Evolutionary conservation across 2,329 filamentous ascomycete species (phyloP).

Genomic region (Penicillium brevicompactum): DNA sequence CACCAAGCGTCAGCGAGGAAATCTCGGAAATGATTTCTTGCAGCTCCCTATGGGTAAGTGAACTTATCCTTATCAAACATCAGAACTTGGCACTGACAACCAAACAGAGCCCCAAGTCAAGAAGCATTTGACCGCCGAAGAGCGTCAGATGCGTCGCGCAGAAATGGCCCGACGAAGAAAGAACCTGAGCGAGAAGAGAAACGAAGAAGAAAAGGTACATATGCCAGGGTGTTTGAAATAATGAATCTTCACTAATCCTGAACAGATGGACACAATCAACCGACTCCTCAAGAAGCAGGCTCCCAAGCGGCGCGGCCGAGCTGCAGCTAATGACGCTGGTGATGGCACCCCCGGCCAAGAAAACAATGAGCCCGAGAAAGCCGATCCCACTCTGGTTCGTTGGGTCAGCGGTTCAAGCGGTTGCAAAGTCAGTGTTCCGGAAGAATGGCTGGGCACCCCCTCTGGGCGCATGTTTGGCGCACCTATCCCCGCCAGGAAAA

Average conservation of each 20-base stretch:
- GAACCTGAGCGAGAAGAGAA: slow-evolving; percentile 75
- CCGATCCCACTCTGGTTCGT: slow-evolving; percentile 48
- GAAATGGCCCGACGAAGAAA: slow-evolving; percentile 75
- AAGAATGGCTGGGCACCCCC: slow-evolving; percentile 51
- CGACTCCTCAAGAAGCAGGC: slow-evolving; percentile 68
- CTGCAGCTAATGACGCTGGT: slow-evolving; percentile 47
- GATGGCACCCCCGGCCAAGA: slow-evolving; percentile 47
- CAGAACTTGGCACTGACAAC: slow-evolving; percentile 14
- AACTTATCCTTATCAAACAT: background rate
- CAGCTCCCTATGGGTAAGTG: slow-evolving; percentile 59
- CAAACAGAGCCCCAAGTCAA: slow-evolving; percentile 67
- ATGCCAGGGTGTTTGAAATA: background rate
- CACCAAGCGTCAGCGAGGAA: slow-evolving; percentile 68
- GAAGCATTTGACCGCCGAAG: slow-evolving; percentile 72
- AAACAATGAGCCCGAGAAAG: slow-evolving; percentile 37
- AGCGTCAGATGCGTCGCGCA: slow-evolving; percentile 70
- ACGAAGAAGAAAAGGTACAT: slow-evolving; percentile 74
- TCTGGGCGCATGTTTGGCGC: slow-evolving; percentile 44
- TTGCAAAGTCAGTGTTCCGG: slow-evolving; percentile 46
- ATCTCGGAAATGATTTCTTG: slow-evolving; percentile 55
- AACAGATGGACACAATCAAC: slow-evolving; percentile 68
- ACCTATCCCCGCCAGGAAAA: slow-evolving; percentile 25
- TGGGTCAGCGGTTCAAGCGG: slow-evolving; percentile 48
- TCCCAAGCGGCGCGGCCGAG: slow-evolving; percentile 58
- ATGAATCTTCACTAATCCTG: slow-evolving; percentile 16